Evolutionary conservation across 192 early-diverging fungal species (phyloP), one percentile per base, ranked within the genome.

Genomic region (Paraglomus brasilianum): DNA sequence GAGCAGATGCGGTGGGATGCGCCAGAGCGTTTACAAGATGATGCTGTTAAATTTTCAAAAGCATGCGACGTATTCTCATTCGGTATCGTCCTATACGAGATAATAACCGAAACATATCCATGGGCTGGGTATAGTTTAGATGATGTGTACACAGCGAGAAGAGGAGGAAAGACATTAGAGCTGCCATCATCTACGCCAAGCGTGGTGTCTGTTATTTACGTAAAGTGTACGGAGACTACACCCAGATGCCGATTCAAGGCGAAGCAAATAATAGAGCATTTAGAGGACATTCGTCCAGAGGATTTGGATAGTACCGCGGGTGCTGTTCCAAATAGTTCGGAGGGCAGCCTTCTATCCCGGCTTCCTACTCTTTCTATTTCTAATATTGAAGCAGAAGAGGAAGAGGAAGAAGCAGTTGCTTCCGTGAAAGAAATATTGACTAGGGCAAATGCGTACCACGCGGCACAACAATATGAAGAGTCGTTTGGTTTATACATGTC

Each of bases 1-100:
- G 70, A 72, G 56, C 70, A 65, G 19, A 61, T 72, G 51, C 61
- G 70, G n/a, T 72, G 70, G 70, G 55, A 46, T n/a, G 70, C 70
- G 42, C 45, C 61, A 24, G 70, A 72, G 47, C 21, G 70, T 15
- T 49, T 72, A 30, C 47, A 41, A 15, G 70, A 72, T 24, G 49
- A 65, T 22, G 70, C 65, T 24, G 22, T 50, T 38, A 61, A 2
- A 9, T 72, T 64, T 53, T 65, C 70, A 13, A 42, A 44, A 19
- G 70, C 44, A 49, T 72, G 70, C 44, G 70, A 72, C 30, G 10
- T 66, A 22, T 72, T 22, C 47, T 64, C 60, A 40, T 65, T 72
- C 41, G 70, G 70, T 13, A 49, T 72, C 8, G 60, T 72, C 13
- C 66, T 66, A 51, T 72, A 65, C 24, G 70, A 72, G 43, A 72